phyloP scores from a whole-genome alignment of 306 rosid genomes.

The Lathyrus tuberosus region DNA sequence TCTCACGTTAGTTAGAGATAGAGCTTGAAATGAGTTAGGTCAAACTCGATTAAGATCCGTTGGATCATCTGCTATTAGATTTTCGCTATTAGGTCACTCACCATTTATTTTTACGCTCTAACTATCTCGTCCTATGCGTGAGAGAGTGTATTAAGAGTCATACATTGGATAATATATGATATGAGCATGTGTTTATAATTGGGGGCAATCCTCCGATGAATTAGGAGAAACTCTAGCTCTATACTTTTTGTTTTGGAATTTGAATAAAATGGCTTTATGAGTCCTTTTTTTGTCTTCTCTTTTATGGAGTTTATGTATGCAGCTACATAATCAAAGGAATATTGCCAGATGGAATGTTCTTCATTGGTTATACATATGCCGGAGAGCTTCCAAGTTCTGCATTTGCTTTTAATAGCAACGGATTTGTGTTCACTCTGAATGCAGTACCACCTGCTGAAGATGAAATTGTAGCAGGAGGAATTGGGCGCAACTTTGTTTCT shows the following conservation, averaged over 20 bases:
- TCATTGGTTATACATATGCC: conserved; percentile 78
- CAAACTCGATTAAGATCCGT: no score
- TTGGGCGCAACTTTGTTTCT: conserved; percentile 77
- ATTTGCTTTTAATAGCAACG: conserved; percentile 61
- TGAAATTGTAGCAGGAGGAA: conserved; percentile 73
- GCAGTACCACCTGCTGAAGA: conserved; percentile 67
- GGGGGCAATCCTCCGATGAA: no score
- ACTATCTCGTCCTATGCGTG: no score
- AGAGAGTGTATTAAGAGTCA: no score
- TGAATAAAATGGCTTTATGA: not conserved
- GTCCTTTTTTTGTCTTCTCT: not conserved
- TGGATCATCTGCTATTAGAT: no score
- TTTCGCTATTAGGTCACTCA: no score
- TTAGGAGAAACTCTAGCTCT: no score
- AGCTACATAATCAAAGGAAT: conserved; percentile 78
- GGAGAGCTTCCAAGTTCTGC: conserved; percentile 95
- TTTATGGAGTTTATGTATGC: conserved; percentile 30
- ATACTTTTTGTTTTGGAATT: not conserved
- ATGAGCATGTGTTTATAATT: no score
- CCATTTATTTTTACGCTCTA: no score
- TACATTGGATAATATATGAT: no score
- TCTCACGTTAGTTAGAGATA: no score
- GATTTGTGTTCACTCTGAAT: conserved; percentile 81
- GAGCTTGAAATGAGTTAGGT: no score
- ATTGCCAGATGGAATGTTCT: conserved; percentile 57